Conservation (phyloP, 208 protist genomes). For the Herpetomonas tarakana region DNA sequence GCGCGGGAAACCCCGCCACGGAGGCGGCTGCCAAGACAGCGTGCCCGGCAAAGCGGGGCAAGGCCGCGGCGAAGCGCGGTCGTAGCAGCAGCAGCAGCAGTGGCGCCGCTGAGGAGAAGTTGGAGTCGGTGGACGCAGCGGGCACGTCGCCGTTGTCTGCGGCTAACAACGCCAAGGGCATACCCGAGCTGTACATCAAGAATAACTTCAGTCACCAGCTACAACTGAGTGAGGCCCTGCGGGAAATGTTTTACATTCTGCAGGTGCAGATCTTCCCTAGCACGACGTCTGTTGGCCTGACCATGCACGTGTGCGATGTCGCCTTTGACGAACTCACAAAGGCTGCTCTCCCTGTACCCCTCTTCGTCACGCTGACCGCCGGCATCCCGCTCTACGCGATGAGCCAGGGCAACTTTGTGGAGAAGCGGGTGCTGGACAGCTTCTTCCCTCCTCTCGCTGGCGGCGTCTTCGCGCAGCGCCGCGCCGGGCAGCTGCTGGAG, state of each 20-base stretch:
- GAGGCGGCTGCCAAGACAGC: conserved; percentile 8
- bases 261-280: conserved; percentile 63
- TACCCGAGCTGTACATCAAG: conserved; percentile 7
- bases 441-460: conserved; percentile 79
- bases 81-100: neutral
- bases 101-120: conserved; percentile 5
- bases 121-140: conserved; percentile 5
- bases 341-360: conserved; percentile 28
- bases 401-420: conserved; percentile 82
- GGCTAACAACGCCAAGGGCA: conserved; percentile 5
- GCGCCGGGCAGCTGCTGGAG: conserved; percentile 27
- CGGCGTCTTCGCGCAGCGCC: conserved; percentile 43
- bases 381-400: conserved; percentile 78
- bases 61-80: conserved; percentile 17
- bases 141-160: neutral
- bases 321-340: conserved; percentile 71
- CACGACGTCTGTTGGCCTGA: conserved; percentile 55
- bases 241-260: conserved; percentile 66
- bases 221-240: conserved; percentile 17
- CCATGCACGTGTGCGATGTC: conserved; percentile 85
- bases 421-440: conserved; percentile 85
- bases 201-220: conserved; percentile 18
- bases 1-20: conserved; percentile 12
- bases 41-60: neutral
- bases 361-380: conserved; percentile 63